Conservation (phyloP, 2,329 filamentous ascomycete species). For the Mycosphaerelloides madeirae region DNA sequence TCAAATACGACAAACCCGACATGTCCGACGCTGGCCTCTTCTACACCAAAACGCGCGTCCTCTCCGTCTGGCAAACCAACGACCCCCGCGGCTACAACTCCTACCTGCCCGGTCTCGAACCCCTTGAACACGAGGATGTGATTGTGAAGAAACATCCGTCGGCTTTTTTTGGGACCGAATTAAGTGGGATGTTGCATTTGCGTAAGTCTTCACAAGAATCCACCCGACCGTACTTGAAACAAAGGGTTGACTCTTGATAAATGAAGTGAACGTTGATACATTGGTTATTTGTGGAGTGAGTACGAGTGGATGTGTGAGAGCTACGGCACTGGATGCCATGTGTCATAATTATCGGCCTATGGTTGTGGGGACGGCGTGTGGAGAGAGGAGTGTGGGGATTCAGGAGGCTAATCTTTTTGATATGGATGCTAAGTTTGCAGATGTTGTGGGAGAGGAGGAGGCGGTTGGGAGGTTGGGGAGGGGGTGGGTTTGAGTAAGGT, state of each 20-base stretch:
- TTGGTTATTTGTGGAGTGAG: slow-evolving; percentile 24
- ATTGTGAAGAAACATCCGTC: slow-evolving; percentile 20
- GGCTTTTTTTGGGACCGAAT: slow-evolving; percentile 24
- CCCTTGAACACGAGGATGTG: slow-evolving; percentile 14
- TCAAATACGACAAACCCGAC: slow-evolving; percentile 16
- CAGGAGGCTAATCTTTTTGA: slow-evolving; percentile 26
- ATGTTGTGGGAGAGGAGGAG: slow-evolving; percentile 22
- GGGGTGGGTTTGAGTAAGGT: slow-evolving; percentile 1
- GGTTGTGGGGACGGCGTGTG: slow-evolving; percentile 22
- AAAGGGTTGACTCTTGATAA: too few species aligned
- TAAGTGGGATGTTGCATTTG: slow-evolving; percentile 12
- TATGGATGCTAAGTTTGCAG: slow-evolving; percentile 26
- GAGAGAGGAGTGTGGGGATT: slow-evolving; percentile 20
- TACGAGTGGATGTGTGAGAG: slow-evolving; percentile 23
- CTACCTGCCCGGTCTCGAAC: slow-evolving; percentile 15
- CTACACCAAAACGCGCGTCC: slow-evolving; percentile 16
- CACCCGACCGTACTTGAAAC: not conserved
- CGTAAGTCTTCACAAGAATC: too few species aligned
- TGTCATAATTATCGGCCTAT: slow-evolving; percentile 21
- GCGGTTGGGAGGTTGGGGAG: slow-evolving; percentile 13
- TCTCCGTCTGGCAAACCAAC: slow-evolving; percentile 16
- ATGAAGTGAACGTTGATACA: slow-evolving; percentile 21
- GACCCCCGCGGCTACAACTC: slow-evolving; percentile 14
- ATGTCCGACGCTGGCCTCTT: slow-evolving; percentile 24
- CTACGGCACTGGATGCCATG: slow-evolving; percentile 23